Conservation (phyloP, 805 yeast species). For the Spathaspora gorwiae region DNA sequence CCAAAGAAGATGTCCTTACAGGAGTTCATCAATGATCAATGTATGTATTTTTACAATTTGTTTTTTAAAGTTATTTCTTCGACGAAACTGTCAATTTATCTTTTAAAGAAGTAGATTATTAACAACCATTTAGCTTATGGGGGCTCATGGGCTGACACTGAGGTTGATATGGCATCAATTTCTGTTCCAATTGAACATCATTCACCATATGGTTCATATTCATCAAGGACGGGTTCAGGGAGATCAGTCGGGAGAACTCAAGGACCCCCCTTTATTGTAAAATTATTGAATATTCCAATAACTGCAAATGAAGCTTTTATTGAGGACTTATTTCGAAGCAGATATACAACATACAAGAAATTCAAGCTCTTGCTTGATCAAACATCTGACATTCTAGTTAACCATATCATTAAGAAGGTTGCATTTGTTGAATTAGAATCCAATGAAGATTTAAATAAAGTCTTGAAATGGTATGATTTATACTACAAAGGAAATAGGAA, state of each 20-base stretch:
- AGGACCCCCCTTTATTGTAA: slow-evolving; percentile 63
- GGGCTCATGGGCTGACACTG: slow-evolving; percentile 47
- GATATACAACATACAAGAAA: slow-evolving; percentile 55
- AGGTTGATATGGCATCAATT: slow-evolving; percentile 41
- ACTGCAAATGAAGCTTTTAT: slow-evolving; percentile 48
- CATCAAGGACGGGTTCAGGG: slow-evolving; percentile 2
- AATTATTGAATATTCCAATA: slow-evolving; percentile 57
- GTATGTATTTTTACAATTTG: slow-evolving; percentile 28
- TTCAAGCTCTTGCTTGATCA: slow-evolving; percentile 60
- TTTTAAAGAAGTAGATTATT: too few relatives aligned
- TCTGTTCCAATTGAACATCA: slow-evolving; percentile 40
- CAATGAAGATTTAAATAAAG: slow-evolving; percentile 51
- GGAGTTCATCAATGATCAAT: slow-evolving; percentile 42
- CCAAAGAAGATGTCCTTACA: slow-evolving; percentile 45
- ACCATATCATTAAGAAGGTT: slow-evolving; percentile 45
- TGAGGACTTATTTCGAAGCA: slow-evolving; percentile 57
- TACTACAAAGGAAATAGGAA: slow-evolving; percentile 40
- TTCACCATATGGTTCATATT: slow-evolving; percentile 5
- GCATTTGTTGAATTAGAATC: slow-evolving; percentile 59
- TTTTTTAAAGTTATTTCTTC: too few relatives aligned
- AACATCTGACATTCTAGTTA: slow-evolving; percentile 29
- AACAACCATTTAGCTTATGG: slow-evolving; percentile 29
- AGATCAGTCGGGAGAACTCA: slow-evolving; percentile 10
- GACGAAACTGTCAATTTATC: not conserved
- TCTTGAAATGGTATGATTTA: slow-evolving; percentile 60